Evolutionary conservation across 805 yeast genomes (phyloP).

Genomic region (Suhomyces sp.): DNA sequence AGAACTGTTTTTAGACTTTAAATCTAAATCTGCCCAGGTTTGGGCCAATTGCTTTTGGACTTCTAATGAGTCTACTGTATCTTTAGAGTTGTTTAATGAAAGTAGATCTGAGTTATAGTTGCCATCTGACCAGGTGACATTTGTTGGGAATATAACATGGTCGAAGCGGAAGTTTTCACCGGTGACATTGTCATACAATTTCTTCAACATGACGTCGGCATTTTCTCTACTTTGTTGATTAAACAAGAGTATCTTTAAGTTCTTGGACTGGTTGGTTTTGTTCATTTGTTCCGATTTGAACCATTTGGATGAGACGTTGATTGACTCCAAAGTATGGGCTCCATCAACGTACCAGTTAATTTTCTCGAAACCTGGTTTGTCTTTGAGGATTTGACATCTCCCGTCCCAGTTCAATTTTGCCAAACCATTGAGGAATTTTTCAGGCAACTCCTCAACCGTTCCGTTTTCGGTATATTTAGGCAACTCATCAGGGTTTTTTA

Average conservation of each 20-base stretch:
- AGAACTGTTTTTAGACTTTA: constrained; percentile 21
- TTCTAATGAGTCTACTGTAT: constrained; percentile 70
- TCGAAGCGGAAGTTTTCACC: constrained; percentile 52
- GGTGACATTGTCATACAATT: constrained; percentile 42
- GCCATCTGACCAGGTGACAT: constrained; percentile 87
- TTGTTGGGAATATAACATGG: constrained; percentile 82
- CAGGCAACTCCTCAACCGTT: constrained; percentile 39
- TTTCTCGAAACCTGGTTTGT: constrained; percentile 34
- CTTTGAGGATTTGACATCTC: constrained; percentile 73
- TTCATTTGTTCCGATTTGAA: constrained; percentile 34
- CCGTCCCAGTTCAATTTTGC: constrained; percentile 87
- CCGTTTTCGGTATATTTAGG: constrained; percentile 18
- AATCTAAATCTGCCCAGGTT: constrained; percentile 60
- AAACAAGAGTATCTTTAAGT: constrained; percentile 60
- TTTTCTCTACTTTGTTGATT: constrained; percentile 92
- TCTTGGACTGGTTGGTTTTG: constrained; percentile 22
- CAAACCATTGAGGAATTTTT: constrained; percentile 56
- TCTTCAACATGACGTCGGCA: constrained; percentile 59
- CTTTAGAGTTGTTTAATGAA: constrained; percentile 79
- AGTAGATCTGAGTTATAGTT: constrained; percentile 76
- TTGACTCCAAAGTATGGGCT: constrained; percentile 90
- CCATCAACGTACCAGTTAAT: constrained; percentile 90
- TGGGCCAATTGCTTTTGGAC: constrained; percentile 76
- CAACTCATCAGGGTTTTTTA: constrained; percentile 20
- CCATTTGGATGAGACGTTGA: constrained; percentile 83